Evolutionary conservation across 1,284 basidiomycete genomes (phyloP).

Genomic region (Fomitopsis pinicola): DNA sequence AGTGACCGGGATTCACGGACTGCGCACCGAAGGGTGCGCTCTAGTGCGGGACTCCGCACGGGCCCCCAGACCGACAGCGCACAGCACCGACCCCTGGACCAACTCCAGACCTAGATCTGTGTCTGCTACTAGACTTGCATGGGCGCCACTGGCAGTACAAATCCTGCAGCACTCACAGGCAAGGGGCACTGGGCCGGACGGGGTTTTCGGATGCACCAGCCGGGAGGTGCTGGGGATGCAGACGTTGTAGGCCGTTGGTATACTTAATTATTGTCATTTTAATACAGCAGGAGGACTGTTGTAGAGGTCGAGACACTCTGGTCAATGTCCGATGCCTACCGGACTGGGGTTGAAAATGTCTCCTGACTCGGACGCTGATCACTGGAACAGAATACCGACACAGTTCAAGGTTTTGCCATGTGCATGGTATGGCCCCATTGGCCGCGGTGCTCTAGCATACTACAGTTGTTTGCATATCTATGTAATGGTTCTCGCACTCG

Average conservation of each 20-base stretch:
- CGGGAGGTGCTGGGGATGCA: neutral
- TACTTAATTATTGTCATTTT: neutral
- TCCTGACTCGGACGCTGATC: too few relatives aligned
- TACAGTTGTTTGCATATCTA: too few relatives aligned
- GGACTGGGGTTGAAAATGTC: neutral
- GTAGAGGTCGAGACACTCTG: neutral
- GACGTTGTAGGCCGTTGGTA: neutral
- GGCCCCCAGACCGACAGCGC: neutral
- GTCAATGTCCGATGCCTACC: neutral
- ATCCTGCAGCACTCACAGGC: neutral
- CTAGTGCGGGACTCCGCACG: neutral
- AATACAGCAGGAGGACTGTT: neutral
- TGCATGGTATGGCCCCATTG: too few relatives aligned
- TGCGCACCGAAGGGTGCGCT: neutral
- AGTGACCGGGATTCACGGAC: slow-evolving; percentile 34
- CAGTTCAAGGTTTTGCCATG: too few relatives aligned
- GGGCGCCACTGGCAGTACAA: neutral
- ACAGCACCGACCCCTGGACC: too few relatives aligned
- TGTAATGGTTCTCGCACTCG: too few relatives aligned
- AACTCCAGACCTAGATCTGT: neutral
- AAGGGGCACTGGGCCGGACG: neutral
- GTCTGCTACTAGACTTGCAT: neutral
- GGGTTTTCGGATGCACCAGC: neutral
- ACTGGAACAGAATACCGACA: too few relatives aligned
- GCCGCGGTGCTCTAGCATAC: too few relatives aligned